These are phyloP conservation scores for Fusarium bactridioides DNA, from an alignment of 2,329 filamentous ascomycete species.

Conservation along the genomic window DNA sequence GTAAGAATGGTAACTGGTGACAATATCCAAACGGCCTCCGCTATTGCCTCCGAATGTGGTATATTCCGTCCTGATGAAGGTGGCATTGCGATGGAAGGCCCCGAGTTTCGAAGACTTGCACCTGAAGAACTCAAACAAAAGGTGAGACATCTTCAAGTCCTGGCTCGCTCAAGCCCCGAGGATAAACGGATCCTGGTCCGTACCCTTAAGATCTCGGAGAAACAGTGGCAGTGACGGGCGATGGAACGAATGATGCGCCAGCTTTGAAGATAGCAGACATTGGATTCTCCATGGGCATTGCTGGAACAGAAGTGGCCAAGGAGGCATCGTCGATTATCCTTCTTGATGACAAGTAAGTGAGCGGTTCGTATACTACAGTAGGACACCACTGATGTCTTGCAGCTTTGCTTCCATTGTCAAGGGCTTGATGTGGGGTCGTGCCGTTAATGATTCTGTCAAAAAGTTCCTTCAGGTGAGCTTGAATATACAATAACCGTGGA, in stretches of 20 bases:
- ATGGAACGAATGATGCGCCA: slow-evolving; percentile 69
- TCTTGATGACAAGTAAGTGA: slow-evolving; percentile 62
- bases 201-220: slow-evolving; percentile 68
- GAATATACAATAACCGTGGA: background rate
- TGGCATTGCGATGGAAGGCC: slow-evolving; percentile 68
- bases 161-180: slow-evolving; percentile 71
- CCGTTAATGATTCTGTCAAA: slow-evolving; percentile 69
- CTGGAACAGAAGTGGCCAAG: slow-evolving; percentile 69
- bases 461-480: slow-evolving; percentile 65
- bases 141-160: slow-evolving; percentile 68
- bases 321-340: slow-evolving; percentile 69
- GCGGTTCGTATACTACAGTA: background rate
- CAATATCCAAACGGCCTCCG: slow-evolving; percentile 54
- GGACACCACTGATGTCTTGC: slow-evolving; percentile 3
- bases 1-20: slow-evolving; percentile 70
- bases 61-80: slow-evolving; percentile 61
- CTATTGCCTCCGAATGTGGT: slow-evolving; percentile 56
- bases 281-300: slow-evolving; percentile 71
- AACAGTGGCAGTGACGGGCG: slow-evolving; percentile 66
- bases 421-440: slow-evolving; percentile 68
- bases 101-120: slow-evolving; percentile 64
- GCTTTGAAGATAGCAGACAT: slow-evolving; percentile 69
- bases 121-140: slow-evolving; percentile 61
- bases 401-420: slow-evolving; percentile 65
- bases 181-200: slow-evolving; percentile 71